phyloP scores from a whole-genome alignment of 2,329 filamentous ascomycete genomes.

The Fusarium chlamydosporum region DNA sequence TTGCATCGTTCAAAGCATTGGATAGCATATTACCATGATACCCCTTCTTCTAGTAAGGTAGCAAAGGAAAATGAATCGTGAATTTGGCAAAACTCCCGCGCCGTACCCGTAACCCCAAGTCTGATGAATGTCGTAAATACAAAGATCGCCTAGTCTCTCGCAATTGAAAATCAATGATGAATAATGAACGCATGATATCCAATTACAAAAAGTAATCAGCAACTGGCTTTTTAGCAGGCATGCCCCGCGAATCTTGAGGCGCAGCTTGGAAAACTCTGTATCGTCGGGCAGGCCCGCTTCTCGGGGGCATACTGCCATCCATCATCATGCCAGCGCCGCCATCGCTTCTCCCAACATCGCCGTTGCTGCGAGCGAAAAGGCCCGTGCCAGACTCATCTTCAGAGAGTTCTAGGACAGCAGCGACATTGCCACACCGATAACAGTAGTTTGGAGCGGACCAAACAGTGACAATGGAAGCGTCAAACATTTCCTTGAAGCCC shows the following conservation, averaged over 20 bases:
- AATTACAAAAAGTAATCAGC: slow-evolving; percentile 91
- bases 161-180: slow-evolving; percentile 15
- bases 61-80: slow-evolving; percentile 25
- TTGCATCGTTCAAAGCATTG: slow-evolving; percentile 33
- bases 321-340: slow-evolving; percentile 65
- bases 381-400: slow-evolving; percentile 86
- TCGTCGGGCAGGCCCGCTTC: slow-evolving; percentile 82
- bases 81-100: slow-evolving; percentile 45
- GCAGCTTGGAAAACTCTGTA: slow-evolving; percentile 98
- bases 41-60: slow-evolving; percentile 32
- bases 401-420: slow-evolving; percentile 90
- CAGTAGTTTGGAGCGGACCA: slow-evolving; percentile 99
- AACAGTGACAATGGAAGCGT: slow-evolving; percentile 95
- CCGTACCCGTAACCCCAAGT: slow-evolving; percentile 44
- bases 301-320: slow-evolving; percentile 61
- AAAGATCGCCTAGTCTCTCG: slow-evolving; percentile 34
- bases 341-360: slow-evolving; percentile 74
- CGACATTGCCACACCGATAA: slow-evolving; percentile 95
- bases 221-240: slow-evolving; percentile 99
- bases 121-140: slow-evolving; percentile 39
- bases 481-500: slow-evolving; percentile 99
- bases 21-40: slow-evolving; percentile 32
- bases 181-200: slow-evolving; percentile 2
- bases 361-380: slow-evolving; percentile 77
- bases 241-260: slow-evolving; percentile 93